Evolutionary conservation across 495 filamentous ascomycete genomes (phyloP), one percentile per base, ranked within the genome.

Genomic region (Penicillium mononematosum): DNA sequence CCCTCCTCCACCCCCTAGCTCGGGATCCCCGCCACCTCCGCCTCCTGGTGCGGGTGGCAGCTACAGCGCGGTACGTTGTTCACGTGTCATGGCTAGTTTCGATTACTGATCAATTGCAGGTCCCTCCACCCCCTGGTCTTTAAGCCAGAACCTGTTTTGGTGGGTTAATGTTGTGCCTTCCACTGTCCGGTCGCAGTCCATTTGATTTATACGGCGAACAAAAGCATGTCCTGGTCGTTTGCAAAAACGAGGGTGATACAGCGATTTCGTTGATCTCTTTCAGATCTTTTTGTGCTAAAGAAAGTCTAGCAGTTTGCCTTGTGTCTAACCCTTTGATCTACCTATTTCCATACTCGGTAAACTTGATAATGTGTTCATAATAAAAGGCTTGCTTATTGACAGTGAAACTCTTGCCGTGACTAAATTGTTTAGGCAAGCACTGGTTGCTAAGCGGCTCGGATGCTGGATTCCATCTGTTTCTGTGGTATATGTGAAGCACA

Each of bases 21-120:
- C 87, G 38, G 83, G 83, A 17, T 84, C 86, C 50, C 88, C 88
- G 29, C 87, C 88, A n/a, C 83, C 86, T 20, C 78, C 81, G 45
- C 82, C 85, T 25, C 75, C 82, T 9, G 79, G 82, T 48, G 54
- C 82, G 11, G 45, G 56, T 46, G 74, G 77, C 38, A 76, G 86
- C 29, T 92, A 91, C 75, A 88, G 78, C 66, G 81, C 86, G 64
- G 89, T 92, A 75, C 45, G 75, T 17, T 36, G 1, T 1, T 6
- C 19, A 3, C 8, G 6, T 7, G 22, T 10, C 25, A 16, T 10
- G 34, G 1, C 12, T 7, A 41, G 24, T 54, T 39, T 0, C 46
- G 11, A 25, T 50, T 22, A 22, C 53, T 49, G 31, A 50, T 34
- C 27, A 2, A 36, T 25, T n/a, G 6, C 43, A 81, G 78, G 77